Conservation (phyloP, 768 basidiomycete genomes). For the Arthromyces matolae region DNA sequence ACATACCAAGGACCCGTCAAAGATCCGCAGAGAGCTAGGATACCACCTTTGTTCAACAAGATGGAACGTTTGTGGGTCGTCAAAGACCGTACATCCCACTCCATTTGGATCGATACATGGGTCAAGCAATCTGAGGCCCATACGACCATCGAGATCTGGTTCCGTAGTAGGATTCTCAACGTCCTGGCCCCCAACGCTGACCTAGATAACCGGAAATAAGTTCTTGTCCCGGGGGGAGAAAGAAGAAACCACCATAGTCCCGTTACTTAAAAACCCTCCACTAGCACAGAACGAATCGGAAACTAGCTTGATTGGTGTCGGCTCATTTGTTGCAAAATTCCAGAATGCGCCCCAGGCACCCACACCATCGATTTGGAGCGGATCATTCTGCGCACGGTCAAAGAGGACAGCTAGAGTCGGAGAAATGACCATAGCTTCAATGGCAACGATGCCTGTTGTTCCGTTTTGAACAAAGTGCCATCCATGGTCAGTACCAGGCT, state of each 20-base stretch:
- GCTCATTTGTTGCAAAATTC: slow-evolving; percentile 36
- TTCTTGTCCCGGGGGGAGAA: background rate
- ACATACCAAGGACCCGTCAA: no score
- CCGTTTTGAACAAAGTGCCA: slow-evolving; percentile 26
- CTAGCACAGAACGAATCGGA: slow-evolving; percentile 44
- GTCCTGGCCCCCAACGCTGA: slow-evolving; percentile 28
- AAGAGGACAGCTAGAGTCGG: slow-evolving; percentile 23
- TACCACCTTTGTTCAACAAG: no score
- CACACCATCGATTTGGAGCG: slow-evolving; percentile 37
- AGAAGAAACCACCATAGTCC: slow-evolving; percentile 21
- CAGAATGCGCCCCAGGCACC: slow-evolving; percentile 44
- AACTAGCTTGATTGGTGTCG: slow-evolving; percentile 30
- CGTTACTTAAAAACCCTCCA: slow-evolving; percentile 38
- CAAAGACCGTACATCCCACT: slow-evolving; percentile 31
- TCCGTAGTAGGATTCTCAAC: slow-evolving; percentile 24
- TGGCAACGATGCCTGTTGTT: slow-evolving; percentile 22
- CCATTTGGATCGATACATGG: slow-evolving; percentile 31
- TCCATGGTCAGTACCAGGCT: slow-evolving; percentile 4
- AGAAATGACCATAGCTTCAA: slow-evolving; percentile 25
- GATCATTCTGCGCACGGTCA: slow-evolving; percentile 29
- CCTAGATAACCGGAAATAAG: slow-evolving; percentile 16
- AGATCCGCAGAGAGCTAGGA: no score
- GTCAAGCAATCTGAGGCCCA: slow-evolving; percentile 35
- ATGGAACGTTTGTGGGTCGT: no score
- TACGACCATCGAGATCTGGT: slow-evolving; percentile 27